Evolutionary conservation across 768 basidiomycete genomes (phyloP).

Genomic region (Leucosporidium yakuticum): DNA sequence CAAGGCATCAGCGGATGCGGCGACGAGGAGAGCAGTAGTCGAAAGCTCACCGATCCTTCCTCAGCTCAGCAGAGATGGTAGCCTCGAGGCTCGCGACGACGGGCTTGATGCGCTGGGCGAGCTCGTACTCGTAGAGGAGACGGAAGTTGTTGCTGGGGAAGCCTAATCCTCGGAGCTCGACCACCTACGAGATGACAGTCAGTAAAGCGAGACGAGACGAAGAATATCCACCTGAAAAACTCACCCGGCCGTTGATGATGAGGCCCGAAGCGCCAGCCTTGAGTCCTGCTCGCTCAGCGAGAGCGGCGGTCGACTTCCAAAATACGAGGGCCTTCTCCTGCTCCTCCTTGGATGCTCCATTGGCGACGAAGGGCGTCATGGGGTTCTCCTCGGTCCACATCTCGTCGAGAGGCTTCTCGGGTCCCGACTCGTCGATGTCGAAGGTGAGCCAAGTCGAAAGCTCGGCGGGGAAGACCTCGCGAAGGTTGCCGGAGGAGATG

Average conservation of each 20-base stretch:
- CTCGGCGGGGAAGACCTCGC: conserved; percentile 39
- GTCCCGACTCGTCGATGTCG: not conserved
- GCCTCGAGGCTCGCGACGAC: conserved; percentile 58
- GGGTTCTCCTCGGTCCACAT: conserved; percentile 24
- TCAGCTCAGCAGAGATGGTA: conserved; percentile 31
- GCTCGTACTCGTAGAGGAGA: conserved; percentile 54
- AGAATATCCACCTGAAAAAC: conserved; percentile 64
- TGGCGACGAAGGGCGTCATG: conserved; percentile 10
- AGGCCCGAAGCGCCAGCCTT: conserved; percentile 46
- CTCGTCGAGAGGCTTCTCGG: not conserved
- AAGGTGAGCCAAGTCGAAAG: conserved; percentile 23
- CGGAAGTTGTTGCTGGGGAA: too few species aligned
- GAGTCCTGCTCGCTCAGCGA: conserved; percentile 47
- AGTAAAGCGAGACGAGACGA: not conserved
- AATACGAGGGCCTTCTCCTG: too few species aligned
- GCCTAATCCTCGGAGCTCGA: too few species aligned
- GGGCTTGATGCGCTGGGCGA: conserved; percentile 61
- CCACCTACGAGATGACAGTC: too few species aligned
- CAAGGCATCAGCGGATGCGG: too few species aligned
- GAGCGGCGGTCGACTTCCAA: not conserved
- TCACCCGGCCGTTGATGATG: conserved; percentile 75
- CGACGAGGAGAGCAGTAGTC: too few species aligned
- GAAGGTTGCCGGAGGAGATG: conserved; percentile 47
- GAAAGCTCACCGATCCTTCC: too few species aligned
- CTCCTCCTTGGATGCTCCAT: conserved; percentile 18